Base-by-base conservation (phyloP, 1,139 yeast species). In the Kurtzmaniella quercitrusa region DNA sequence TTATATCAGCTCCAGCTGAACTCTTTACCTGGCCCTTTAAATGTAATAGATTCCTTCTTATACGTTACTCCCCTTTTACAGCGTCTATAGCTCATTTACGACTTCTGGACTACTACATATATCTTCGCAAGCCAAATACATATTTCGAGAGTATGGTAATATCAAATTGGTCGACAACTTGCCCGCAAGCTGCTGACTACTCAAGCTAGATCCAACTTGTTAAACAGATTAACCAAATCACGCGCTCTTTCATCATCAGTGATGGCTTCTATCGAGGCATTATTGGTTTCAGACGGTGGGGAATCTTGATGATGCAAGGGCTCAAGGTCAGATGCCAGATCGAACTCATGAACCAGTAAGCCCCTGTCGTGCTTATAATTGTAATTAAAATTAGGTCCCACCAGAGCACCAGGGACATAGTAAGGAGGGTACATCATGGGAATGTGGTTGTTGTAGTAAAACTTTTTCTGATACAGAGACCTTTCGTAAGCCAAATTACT, bases 401-500 rank as follows among this genome's bases (percentile, higher is more conserved):
- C 36, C 29, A 33, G 12, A 37, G 16, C n/a, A 41, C 10, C 21
- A 37, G 15, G 19, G 11, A 14, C 11, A 31, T 14, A 16, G 41
- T 43, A 47, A 23, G 48, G 45, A 39, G 44, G 47, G 8, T 46
- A 49, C 37, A 48, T 23, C 34, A 45, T 39, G 12, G 48, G 45
- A 40, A 23, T 39, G 15, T 19, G 48, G 38, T 18, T 21, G 15
- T 63, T 63, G 46, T 65, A 67, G 45, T 66, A 67, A 43, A 61
- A 55, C 45, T 63, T 60, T 36, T 65, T 69, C 45, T 66, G 72
- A 41, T 63, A 58, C 55, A 60, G 62, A 44, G 63, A 65, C 41
- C 71, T 51, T 49, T 67, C 73, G 48, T 63, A 62, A 8, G 71
- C 73, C 39, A 68, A 55, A 34, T 52, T 51, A 21, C 49, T 52